Conservation (phyloP, 2,329 filamentous ascomycete genomes). For the Coniochaeta prunicola region DNA sequence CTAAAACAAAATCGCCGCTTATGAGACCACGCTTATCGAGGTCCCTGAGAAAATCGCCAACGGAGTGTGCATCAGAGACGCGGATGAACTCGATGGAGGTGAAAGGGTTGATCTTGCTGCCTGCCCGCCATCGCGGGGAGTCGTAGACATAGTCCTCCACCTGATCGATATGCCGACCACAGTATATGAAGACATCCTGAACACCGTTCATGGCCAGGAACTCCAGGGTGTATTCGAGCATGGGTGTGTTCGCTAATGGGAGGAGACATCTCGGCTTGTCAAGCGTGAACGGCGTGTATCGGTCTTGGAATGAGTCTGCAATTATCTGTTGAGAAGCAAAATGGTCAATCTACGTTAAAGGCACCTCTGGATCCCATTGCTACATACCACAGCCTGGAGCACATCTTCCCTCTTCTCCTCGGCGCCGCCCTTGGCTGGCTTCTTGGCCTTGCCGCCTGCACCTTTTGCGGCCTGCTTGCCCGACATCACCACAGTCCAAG, state of each 20-base stretch:
- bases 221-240: constrained; percentile 97
- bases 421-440: constrained; percentile 41
- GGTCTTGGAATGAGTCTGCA: constrained; percentile 88
- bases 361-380: neutral
- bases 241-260: constrained; percentile 83
- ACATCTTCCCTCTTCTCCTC: constrained; percentile 53
- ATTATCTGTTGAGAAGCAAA: constrained; percentile 58
- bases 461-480: constrained; percentile 32
- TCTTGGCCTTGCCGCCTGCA: constrained; percentile 37
- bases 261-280: constrained; percentile 89
- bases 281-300: constrained; percentile 83
- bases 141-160: constrained; percentile 79
- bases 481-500: constrained; percentile 29
- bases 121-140: constrained; percentile 63
- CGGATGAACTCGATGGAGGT: constrained; percentile 75
- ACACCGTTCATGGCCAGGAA: constrained; percentile 93
- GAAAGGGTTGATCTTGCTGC: constrained; percentile 57
- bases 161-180: constrained; percentile 76
- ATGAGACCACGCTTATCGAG: constrained; percentile 81
- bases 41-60: constrained; percentile 92
- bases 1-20: constrained; percentile 82
- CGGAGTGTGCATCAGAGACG: constrained; percentile 72
- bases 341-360: constrained; percentile 3
- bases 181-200: constrained; percentile 91
- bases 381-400: constrained; percentile 48